Base-by-base conservation (phyloP, 805 yeast genomes). In the Kluyveromyces dobzhanskii region DNA sequence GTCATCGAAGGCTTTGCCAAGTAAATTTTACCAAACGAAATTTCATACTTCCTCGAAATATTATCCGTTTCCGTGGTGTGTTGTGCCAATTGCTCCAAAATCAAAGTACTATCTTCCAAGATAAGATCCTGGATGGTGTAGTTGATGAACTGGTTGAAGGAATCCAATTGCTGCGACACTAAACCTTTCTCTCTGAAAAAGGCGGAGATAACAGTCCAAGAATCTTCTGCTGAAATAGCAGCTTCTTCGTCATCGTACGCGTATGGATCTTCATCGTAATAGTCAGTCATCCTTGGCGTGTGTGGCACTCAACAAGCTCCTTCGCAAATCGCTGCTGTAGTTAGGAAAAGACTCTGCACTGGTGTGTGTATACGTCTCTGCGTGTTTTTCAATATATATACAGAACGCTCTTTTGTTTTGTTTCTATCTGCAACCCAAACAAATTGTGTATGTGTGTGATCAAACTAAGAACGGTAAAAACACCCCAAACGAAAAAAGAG, bases 161-260 rank as follows among this genome's bases (percentile, higher is more conserved):
- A 94, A 58, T 92, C 98, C 56, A 92, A 72, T 70, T 92, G 99
- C 67, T 92, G 98, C 17, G 97, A 87, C 21, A 92, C 99, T 50
- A 92, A 73, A 44, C 98, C 98, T 59, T 88, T 90, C 57, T 88
- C 94, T 65, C 83, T 86, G 72, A 92, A 92, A 64, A 92, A 92
- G 13, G 97, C 77, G 21, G 96, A 83, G 50, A 92, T 92, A 46
- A 92, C 97, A 24, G 95, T 81, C 99, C 99, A 92, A 66, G 98
- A 92, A 71, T 92, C 98, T 68, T 92, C 98, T 21, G 96, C 85
- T 24, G 97, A 87, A 66, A 92, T 85, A 56, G 80, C 75, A 44
- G 73, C 75, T 38, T 65, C 70, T 45, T 75, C 85, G 47, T 73
- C 80, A 50, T 81, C 88, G 59, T 78, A 79, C 41, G 75, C 77